These are phyloP conservation scores for Penicillium expansum DNA, from an alignment of 2,329 filamentous ascomycete genomes.

Conservation along the genomic window DNA sequence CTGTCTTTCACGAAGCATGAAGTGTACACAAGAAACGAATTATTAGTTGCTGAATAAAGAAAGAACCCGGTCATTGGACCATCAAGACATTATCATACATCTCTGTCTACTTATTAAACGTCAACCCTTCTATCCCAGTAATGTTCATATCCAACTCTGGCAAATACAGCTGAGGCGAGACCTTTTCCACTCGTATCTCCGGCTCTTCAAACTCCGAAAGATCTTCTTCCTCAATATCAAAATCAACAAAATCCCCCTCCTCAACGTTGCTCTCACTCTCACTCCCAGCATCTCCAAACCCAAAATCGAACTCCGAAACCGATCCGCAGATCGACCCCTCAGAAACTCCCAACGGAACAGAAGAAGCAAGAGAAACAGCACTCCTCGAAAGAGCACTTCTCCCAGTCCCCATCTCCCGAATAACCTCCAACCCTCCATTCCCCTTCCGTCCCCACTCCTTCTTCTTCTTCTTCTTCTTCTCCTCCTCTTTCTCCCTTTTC, in stretches of 20 bases:
- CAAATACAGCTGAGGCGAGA: conserved; percentile 18
- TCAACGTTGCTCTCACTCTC: conserved; percentile 15
- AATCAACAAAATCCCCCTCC: not conserved
- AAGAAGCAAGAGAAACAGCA: not conserved
- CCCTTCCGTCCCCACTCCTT: not conserved
- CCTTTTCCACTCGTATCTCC: conserved; percentile 8
- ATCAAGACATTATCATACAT: not conserved
- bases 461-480: not conserved
- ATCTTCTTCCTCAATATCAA: not conserved
- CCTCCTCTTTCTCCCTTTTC: not conserved
- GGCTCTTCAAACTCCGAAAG: not conserved
- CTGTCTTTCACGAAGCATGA: conserved; percentile 9
- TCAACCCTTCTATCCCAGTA: conserved; percentile 16
- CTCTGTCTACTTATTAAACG: conserved; percentile 5
- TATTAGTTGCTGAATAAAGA: conserved; percentile 5
- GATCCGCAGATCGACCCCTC: conserved; percentile 8
- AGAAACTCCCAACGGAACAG: not conserved
- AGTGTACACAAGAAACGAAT: conserved; percentile 8
- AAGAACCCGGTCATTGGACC: not conserved
- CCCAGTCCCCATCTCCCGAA: not conserved
- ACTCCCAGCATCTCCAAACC: conserved; percentile 18
- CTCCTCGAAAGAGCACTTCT: not conserved
- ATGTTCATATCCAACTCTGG: conserved; percentile 19
- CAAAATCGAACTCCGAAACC: conserved; percentile 25
- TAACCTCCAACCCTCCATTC: not conserved